Evolutionary conservation across 2,329 filamentous ascomycete species (phyloP).

Genomic region (Pseudogymnoascus sp.): DNA sequence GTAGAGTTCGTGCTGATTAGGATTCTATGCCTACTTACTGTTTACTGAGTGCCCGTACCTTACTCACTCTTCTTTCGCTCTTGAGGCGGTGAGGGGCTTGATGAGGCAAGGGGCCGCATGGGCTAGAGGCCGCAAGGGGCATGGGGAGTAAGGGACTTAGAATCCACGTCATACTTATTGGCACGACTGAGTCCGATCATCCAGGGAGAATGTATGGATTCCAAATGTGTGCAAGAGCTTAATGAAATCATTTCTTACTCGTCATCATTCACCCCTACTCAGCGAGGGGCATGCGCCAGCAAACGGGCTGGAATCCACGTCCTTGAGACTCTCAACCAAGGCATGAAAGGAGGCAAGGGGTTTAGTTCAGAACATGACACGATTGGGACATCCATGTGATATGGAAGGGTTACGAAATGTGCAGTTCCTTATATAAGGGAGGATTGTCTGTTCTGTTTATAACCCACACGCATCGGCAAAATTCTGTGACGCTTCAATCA

Average conservation of each 20-base stretch:
- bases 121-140: neutral
- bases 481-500: neutral
- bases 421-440: neutral
- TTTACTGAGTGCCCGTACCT: neutral
- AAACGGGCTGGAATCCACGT: too few relatives aligned
- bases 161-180: neutral
- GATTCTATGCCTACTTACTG: neutral
- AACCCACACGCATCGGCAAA: neutral
- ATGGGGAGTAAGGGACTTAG: neutral
- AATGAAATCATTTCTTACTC: too few relatives aligned
- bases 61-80: neutral
- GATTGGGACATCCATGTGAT: neutral
- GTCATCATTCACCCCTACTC: neutral
- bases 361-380: neutral
- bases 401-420: neutral
- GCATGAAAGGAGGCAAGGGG: neutral
- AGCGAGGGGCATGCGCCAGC: too few relatives aligned
- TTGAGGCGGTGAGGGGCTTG: neutral
- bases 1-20: neutral
- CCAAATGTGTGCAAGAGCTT: too few relatives aligned
- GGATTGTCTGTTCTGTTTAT: neutral
- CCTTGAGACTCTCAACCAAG: neutral
- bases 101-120: neutral
- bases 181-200: neutral
- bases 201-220: neutral